Conservation (phyloP, 2,329 filamentous ascomycete genomes). For the Alternaria sp. region DNA sequence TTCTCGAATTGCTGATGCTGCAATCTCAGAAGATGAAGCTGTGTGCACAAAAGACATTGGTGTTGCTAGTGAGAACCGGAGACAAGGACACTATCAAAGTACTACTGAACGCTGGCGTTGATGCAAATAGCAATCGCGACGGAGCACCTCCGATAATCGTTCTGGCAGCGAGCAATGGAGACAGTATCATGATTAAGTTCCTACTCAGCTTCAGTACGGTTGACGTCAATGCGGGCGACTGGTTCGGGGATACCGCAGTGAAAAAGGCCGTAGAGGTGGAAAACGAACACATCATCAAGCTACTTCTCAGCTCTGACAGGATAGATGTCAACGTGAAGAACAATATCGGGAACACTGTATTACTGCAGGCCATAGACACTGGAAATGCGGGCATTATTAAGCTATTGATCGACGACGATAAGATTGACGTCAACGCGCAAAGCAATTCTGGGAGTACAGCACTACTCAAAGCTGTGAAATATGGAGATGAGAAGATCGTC, state of each 20-base stretch:
- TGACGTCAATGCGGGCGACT: too few relatives aligned
- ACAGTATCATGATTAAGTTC: too few relatives aligned
- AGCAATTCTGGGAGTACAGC: neutral
- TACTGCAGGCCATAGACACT: too few relatives aligned
- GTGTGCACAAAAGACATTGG: too few relatives aligned
- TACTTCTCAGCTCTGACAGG: neutral
- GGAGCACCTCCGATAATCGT: neutral
- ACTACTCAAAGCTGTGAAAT: neutral
- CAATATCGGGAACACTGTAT: too few relatives aligned
- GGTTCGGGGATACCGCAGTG: too few relatives aligned
- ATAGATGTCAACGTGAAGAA: neutral
- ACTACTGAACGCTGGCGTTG: neutral
- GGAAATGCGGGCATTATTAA: too few relatives aligned
- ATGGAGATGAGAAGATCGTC: neutral
- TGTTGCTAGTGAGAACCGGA: neutral
- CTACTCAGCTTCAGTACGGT: too few relatives aligned
- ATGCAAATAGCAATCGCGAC: neutral
- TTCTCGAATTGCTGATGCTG: neutral
- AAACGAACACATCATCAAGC: neutral
- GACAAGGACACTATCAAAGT: neutral
- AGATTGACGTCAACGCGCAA: too few relatives aligned
- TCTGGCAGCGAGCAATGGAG: too few relatives aligned
- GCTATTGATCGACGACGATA: too few relatives aligned
- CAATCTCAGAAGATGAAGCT: too few relatives aligned
- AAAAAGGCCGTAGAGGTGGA: neutral